Evolutionary conservation across 495 filamentous ascomycete species (phyloP).

Genomic region (Baudoinia panamericana): DNA sequence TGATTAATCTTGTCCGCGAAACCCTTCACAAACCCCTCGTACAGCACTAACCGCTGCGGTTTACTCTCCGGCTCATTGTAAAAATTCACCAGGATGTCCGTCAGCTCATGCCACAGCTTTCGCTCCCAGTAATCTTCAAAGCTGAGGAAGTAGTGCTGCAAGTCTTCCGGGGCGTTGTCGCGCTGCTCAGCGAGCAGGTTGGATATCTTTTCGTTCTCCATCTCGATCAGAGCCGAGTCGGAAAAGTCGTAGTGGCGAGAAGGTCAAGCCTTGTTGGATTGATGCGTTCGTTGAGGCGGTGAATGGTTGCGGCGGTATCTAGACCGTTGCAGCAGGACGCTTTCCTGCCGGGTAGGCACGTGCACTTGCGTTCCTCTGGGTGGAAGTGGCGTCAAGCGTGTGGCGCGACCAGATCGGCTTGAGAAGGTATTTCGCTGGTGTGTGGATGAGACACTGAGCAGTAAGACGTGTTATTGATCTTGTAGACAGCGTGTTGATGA

Average conservation of each 20-base stretch:
- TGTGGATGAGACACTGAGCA: no score
- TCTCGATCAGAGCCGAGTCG: constrained; percentile 34
- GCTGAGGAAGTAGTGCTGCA: constrained; percentile 74
- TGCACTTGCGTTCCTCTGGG: no score
- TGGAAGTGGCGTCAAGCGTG: no score
- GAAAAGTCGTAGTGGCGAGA: neutral
- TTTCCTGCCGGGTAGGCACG: no score
- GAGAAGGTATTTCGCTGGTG: no score
- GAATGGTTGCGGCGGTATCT: no score
- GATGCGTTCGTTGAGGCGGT: no score
- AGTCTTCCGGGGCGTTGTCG: constrained; percentile 66
- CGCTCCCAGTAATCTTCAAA: constrained; percentile 98
- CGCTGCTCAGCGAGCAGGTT: constrained; percentile 86
- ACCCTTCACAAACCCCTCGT: constrained; percentile 85
- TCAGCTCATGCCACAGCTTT: constrained; percentile 98
- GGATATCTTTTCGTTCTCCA: constrained; percentile 77
- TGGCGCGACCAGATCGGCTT: no score
- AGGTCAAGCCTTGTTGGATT: no score
- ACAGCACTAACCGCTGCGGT: constrained; percentile 73
- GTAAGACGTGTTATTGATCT: no score
- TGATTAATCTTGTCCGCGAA: constrained; percentile 99
- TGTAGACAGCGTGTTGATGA: no score
- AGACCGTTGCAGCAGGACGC: no score
- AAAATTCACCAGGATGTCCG: constrained; percentile 73
- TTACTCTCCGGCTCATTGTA: constrained; percentile 72